Conservation (phyloP, 306 rosid species). For the Casuarina cunninghamiana region DNA sequence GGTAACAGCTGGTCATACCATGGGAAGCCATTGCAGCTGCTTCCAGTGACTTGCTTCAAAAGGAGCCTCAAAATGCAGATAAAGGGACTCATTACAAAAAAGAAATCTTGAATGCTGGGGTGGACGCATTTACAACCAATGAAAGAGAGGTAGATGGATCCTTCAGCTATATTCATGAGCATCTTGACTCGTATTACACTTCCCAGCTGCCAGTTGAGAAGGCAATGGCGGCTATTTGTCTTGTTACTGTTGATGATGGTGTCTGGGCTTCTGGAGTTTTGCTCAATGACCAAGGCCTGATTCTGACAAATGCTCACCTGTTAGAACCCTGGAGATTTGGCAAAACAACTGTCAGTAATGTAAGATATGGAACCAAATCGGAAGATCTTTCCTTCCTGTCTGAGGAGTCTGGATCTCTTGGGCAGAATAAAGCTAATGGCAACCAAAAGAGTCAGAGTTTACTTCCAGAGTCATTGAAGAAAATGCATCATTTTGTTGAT, state of each 20-base stretch:
- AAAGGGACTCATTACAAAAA: constrained; percentile 40
- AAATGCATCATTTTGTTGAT: constrained; percentile 33
- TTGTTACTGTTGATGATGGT: constrained; percentile 79
- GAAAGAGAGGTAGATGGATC: constrained; percentile 29
- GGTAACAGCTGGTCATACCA: constrained; percentile 94
- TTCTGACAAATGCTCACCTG: constrained; percentile 93
- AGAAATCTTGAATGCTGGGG: constrained; percentile 33
- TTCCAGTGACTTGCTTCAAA: constrained; percentile 60
- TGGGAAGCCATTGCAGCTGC: constrained; percentile 85
- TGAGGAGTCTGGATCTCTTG: constrained; percentile 32
- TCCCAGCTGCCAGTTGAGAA: constrained; percentile 56
- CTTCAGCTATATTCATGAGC: constrained; percentile 24
- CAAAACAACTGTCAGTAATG: constrained; percentile 52
- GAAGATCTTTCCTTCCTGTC: constrained; percentile 26
- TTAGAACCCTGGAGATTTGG: constrained; percentile 93
- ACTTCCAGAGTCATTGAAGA: constrained; percentile 20
- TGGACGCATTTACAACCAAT: constrained; percentile 28
- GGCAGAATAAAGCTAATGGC: constrained; percentile 29
- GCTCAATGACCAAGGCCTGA: constrained; percentile 73
- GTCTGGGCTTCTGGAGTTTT: constrained; percentile 93
- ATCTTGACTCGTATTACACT: constrained; percentile 33
- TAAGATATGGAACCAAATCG: constrained; percentile 38
- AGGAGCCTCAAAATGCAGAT: constrained; percentile 42
- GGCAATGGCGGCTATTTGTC: constrained; percentile 81
- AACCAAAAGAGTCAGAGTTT: constrained; percentile 33